Conservation (phyloP, 2,329 filamentous ascomycete species). For the Dactylellina cionopaga region DNA sequence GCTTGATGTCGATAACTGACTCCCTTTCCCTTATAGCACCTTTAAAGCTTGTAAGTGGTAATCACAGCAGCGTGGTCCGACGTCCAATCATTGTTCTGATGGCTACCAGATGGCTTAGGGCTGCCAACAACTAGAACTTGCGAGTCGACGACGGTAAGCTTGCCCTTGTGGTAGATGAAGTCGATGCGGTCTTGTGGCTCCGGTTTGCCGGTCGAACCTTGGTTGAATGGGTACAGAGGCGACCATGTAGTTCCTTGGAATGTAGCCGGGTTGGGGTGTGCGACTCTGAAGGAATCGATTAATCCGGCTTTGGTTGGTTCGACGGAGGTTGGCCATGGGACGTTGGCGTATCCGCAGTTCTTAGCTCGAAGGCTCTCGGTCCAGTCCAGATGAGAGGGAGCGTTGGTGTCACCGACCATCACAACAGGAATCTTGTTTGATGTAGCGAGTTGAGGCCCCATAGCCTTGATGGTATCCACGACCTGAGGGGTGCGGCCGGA, state of each 20-base stretch:
- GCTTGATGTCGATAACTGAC: too few relatives aligned
- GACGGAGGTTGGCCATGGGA: slow-evolving; percentile 62
- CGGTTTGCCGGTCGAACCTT: slow-evolving; percentile 51
- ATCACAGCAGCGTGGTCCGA: slow-evolving; percentile 60
- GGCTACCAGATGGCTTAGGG: slow-evolving; percentile 59
- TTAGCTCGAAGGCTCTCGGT: slow-evolving; percentile 58
- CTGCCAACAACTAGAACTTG: slow-evolving; percentile 59
- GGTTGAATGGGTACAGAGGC: slow-evolving; percentile 60
- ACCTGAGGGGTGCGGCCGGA: slow-evolving; percentile 62
- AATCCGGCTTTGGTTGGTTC: slow-evolving; percentile 60
- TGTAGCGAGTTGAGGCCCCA: slow-evolving; percentile 58
- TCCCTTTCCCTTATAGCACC: too few relatives aligned
- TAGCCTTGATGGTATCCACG: slow-evolving; percentile 59
- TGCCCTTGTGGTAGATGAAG: slow-evolving; percentile 62
- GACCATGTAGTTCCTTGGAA: slow-evolving; percentile 62
- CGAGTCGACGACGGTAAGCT: slow-evolving; percentile 59
- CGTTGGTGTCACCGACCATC: slow-evolving; percentile 63
- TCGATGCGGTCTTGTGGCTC: slow-evolving; percentile 63
- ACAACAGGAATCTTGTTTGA: slow-evolving; percentile 60
- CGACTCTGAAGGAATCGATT: slow-evolving; percentile 62
- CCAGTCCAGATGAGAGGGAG: slow-evolving; percentile 63
- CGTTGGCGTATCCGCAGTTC: slow-evolving; percentile 60
- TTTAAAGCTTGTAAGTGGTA: slow-evolving; percentile 22
- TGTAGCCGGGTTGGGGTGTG: slow-evolving; percentile 59
- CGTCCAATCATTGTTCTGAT: slow-evolving; percentile 62